These are phyloP conservation scores for Linnemannia schmuckeri DNA, from an alignment of 192 early-diverging fungal species.

Conservation along the genomic window DNA sequence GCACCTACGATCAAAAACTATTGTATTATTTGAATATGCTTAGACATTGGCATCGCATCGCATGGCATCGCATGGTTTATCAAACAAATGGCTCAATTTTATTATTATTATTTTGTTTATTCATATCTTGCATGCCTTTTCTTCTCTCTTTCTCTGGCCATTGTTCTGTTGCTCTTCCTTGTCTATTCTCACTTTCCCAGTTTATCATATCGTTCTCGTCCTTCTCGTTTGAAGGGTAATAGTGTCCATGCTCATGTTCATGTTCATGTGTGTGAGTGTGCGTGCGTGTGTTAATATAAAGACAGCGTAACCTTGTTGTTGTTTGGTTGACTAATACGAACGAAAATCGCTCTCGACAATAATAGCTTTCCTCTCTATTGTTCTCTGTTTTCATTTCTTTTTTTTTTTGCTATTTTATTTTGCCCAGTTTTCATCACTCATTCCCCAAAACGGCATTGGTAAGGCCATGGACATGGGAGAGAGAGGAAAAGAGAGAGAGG, in stretches of 20 bases:
- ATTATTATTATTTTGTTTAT: neutral
- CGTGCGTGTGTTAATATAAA: neutral
- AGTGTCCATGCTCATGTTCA: neutral
- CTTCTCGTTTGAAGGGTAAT: neutral
- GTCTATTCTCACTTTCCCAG: neutral
- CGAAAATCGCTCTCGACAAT: neutral
- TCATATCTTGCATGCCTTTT: neutral
- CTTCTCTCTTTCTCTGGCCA: neutral
- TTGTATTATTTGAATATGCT: neutral
- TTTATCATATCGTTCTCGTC: neutral
- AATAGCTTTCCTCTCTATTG: too few species aligned
- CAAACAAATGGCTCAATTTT: neutral
- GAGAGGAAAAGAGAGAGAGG: neutral
- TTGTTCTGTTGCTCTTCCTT: neutral
- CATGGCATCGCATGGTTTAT: slow-evolving; percentile 12
- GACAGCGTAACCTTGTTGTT: neutral
- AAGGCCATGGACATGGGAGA: neutral
- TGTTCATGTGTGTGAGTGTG: neutral
- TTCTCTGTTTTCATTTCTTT: neutral
- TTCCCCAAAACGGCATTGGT: neutral
- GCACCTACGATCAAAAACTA: neutral
- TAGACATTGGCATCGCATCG: neutral
- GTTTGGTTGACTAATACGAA: slow-evolving; percentile 4
- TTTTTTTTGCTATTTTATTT: neutral
- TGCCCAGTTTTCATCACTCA: neutral